Evolutionary conservation across 345 rosid species (phyloP).

Genomic region (Ricinus communis): DNA sequence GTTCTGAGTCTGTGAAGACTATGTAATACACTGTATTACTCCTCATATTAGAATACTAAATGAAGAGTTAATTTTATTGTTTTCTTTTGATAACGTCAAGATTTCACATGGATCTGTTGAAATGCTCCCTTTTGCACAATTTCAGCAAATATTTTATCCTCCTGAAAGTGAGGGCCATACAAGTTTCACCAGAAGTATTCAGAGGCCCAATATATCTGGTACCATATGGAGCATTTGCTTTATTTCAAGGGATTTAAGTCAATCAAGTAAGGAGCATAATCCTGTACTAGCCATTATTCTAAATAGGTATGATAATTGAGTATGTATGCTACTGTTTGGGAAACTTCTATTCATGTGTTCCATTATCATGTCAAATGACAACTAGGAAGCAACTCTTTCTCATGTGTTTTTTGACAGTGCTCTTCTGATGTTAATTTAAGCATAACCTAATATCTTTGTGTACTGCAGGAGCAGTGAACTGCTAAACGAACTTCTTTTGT

Average conservation of each 20-base stretch:
- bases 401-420: conserved; percentile 12
- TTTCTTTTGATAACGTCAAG: conserved; percentile 1
- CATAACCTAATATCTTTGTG: conserved; percentile 22
- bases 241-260: conserved; percentile 54
- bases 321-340: conserved; percentile 24
- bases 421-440: conserved; percentile 29
- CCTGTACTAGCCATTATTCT: conserved; percentile 83
- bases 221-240: conserved; percentile 99
- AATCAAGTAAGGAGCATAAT: conserved; percentile 59
- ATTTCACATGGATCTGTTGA: conserved; percentile 13
- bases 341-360: conserved; percentile 12
- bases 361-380: conserved; percentile 24
- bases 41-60: neutral
- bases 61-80: neutral
- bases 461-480: conserved; percentile 64
- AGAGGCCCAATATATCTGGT: conserved; percentile 50
- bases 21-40: neutral
- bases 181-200: conserved; percentile 38
- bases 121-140: conserved; percentile 24
- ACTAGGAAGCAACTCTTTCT: conserved; percentile 7
- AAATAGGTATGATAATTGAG: conserved; percentile 66
- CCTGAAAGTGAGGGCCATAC: conserved; percentile 57
- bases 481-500: conserved; percentile 64
- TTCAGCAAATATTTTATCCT: conserved; percentile 76
- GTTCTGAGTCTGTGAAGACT: neutral